Evolutionary conservation across 441 rosid genomes (phyloP), one percentile per base, ranked within the genome.

Genomic region (Dalechampia spathulata): DNA sequence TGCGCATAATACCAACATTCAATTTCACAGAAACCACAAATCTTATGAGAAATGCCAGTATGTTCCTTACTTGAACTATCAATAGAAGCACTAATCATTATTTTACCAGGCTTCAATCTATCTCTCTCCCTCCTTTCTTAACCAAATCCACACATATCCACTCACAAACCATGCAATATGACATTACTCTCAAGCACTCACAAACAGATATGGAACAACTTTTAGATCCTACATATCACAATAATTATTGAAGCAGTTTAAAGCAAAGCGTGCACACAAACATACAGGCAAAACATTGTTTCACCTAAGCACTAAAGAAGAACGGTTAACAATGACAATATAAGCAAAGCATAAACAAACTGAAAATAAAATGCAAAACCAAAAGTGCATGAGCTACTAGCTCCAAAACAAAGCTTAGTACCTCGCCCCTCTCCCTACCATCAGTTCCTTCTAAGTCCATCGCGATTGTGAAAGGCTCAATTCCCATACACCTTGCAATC

Each of bases 361-460:
- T 0, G 30, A 14, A 36, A 32, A 15, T 3, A 38, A 25, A 46
- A 19, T 34, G 36, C 36, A 44, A 46, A 13, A 42, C 34, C 43
- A 26, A 27, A 44, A 12, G 1, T 27, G 39, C 7, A 57, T 13
- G 43, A 9, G 8, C 22, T 28, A 48, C 38, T 26, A 21, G 16
- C 9, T 41, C 5, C 9, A 48, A 56, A 20, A 11, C 25, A 12
- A 14, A 45, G 23, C 37, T 54, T 13, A 49, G 49, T 64, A 92
- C 99, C 99, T 92, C 96, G 56, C 96, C 96, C 62, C 96, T 74
- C 68, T 85, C 99, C 64, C 91, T 92, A 36, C 96, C 90, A 68
- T 89, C 99, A 1, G 94, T 86, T 44, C 99, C 99, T 83, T 92
- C 96, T 69, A 89, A 80, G 75, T 92, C 99, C 96, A 89, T 78